These are phyloP conservation scores for Russula earlei DNA, from an alignment of 768 basidiomycete genomes.

Conservation along the genomic window DNA sequence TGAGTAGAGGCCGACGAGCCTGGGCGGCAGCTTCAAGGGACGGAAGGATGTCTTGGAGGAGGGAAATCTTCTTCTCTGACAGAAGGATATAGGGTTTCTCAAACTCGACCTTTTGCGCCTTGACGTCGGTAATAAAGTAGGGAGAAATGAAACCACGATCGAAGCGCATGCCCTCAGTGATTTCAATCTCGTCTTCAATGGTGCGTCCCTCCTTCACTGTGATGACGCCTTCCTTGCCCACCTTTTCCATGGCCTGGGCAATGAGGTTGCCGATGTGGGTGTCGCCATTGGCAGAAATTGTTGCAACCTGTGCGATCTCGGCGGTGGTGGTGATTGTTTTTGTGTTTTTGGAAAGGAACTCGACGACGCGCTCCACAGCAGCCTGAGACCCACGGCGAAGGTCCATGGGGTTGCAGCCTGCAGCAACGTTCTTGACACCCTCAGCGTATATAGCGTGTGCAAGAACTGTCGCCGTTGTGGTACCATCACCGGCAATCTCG, in stretches of 20 bases:
- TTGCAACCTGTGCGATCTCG: conserved; percentile 99
- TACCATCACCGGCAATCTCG: conserved; percentile 95
- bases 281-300: conserved; percentile 61
- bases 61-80: conserved; percentile 96
- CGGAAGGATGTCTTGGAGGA: conserved; percentile 91
- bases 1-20: conserved; percentile 81
- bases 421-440: conserved; percentile 98
- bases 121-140: conserved; percentile 98
- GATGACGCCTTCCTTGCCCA: conserved; percentile 99
- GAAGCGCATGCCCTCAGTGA: conserved; percentile 99
- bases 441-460: conserved; percentile 97
- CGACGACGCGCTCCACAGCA: conserved; percentile 85
- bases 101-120: conserved; percentile 90
- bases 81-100: conserved; percentile 94
- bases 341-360: conserved; percentile 80
- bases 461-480: conserved; percentile 94
- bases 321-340: conserved; percentile 94
- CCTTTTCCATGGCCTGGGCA: conserved; percentile 98
- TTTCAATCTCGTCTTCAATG: conserved; percentile 97
- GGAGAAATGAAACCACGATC: conserved; percentile 98
- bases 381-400: conserved; percentile 96
- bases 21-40: conserved; percentile 76
- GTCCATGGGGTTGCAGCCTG: conserved; percentile 99
- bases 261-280: conserved; percentile 87
- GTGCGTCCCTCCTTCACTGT: conserved; percentile 99